phyloP scores from a whole-genome alignment of 139 green algal species.

The Asterochloris sp. region DNA sequence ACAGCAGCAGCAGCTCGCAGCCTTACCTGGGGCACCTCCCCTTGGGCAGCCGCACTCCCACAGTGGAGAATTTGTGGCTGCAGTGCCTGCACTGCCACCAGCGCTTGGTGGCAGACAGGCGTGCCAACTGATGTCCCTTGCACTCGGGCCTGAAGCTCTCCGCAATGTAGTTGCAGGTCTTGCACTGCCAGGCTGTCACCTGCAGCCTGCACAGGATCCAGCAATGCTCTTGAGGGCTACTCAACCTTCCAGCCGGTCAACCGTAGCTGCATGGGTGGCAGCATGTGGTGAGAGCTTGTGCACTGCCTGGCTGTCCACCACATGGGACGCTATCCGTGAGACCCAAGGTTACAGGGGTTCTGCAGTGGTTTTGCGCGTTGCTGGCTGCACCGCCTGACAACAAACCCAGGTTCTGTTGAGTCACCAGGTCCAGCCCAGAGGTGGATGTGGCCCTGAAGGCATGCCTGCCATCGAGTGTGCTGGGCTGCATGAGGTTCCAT shows the following conservation, averaged over 20 bases:
- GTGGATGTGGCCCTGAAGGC: background rate
- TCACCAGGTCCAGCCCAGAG: background rate
- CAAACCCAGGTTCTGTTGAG: background rate
- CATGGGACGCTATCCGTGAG: background rate
- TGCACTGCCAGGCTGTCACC: constrained; percentile 38
- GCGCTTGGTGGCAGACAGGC: constrained; percentile 30
- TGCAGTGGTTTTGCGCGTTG: background rate
- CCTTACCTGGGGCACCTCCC: constrained; percentile 47
- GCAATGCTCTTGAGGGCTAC: background rate
- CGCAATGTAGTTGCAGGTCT: constrained; percentile 30
- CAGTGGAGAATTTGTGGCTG: constrained; percentile 38
- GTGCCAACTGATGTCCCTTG: constrained; percentile 7
- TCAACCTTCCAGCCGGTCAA: background rate
- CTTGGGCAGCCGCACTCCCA: constrained; percentile 34
- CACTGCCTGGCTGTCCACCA: background rate
- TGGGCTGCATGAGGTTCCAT: background rate
- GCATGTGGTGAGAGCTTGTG: background rate
- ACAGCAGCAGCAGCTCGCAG: background rate
- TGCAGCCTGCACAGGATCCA: background rate
- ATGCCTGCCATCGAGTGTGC: background rate
- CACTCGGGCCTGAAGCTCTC: constrained; percentile 25
- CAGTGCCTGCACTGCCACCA: constrained; percentile 51
- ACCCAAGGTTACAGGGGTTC: background rate
- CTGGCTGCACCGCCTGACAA: too few relatives aligned
- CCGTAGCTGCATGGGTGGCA: background rate